Conservation (phyloP, 495 filamentous ascomycete genomes). For the Rostrohypoxylon terebratum region DNA sequence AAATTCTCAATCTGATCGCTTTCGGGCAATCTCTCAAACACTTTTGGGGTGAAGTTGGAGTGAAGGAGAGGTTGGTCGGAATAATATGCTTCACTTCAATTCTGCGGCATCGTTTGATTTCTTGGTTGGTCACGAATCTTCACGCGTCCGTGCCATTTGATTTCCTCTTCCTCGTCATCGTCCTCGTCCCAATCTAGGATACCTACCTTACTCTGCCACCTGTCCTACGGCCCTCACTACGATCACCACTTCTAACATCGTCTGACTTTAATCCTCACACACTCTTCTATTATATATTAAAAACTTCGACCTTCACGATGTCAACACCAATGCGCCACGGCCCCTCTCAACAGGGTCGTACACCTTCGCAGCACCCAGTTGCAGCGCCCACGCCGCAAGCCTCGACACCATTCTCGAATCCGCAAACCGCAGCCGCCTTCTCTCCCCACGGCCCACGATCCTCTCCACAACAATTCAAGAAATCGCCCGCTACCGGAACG, state of each 20-base stretch:
- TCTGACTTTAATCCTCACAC: background rate
- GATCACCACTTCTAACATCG: background rate
- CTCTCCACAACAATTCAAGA: constrained; percentile 68
- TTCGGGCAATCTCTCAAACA: background rate
- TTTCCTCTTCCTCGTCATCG: background rate
- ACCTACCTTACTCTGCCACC: too few species aligned
- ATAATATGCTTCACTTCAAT: constrained; percentile 7
- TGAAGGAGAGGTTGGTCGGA: background rate
- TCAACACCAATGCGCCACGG: constrained; percentile 64
- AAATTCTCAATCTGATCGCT: background rate
- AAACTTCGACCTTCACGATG: constrained; percentile 49
- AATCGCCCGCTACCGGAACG: constrained; percentile 60
- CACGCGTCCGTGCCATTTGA: too few species aligned
- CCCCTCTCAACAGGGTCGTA: constrained; percentile 61
- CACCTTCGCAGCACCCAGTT: constrained; percentile 60
- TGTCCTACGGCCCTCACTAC: too few species aligned
- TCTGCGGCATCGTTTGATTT: background rate
- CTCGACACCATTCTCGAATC: constrained; percentile 66
- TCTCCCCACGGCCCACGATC: constrained; percentile 63
- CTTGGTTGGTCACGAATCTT: background rate
- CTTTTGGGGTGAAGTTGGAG: constrained; percentile 5
- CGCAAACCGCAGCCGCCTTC: constrained; percentile 59
- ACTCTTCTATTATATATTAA: background rate
- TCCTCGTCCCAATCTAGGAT: background rate
- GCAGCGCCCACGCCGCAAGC: constrained; percentile 65